Base-by-base conservation (phyloP, 768 basidiomycete genomes). In the Boletus patriciae region DNA sequence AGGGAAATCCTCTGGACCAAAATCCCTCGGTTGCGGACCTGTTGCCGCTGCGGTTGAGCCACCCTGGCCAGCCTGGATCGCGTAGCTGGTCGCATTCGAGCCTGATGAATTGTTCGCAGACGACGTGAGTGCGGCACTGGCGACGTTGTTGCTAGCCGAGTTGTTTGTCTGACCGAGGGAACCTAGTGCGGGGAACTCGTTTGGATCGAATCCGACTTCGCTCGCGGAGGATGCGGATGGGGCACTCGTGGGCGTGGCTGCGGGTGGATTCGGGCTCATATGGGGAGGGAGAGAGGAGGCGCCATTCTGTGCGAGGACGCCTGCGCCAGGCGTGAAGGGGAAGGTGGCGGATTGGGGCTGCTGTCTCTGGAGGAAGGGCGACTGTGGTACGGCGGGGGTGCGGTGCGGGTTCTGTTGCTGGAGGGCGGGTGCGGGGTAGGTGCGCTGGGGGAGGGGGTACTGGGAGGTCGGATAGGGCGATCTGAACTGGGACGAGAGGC, bases 1-100 rank as follows among this genome's bases (percentile, higher is more conserved):
- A 49, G 92, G 92, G 70, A 94, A 94, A 75, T 94, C 92, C 62
- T 93, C 91, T 40, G 87, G 84, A n/a, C 87, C 88, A 58, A 94
- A 90, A 70, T 71, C 75, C 69, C 56, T 60, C 16, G 44, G 53
- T 45, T 67, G 70, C 6, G 51, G 33, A 33, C 42, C 66, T 33
- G 52, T 34, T 29, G 40, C 2, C 4, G 53, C 21, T 21, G 62
- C 21, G 2, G 65, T 52, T 12, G 70, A 63, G 50, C 63, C 77
- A 51, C 77, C 80, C 63, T 83, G 70, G 36, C 88, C 89, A 16
- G 88, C 90, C 69, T 92, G 91, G 55, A 80, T 88, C 45, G 92
- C 91, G 73, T 92, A 93, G 66, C 89, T 92, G 45, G 89, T 85
- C 59, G 82, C 66, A 7, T 42, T 70, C 11, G 69, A 59, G 10